Conservation (phyloP, 768 basidiomycete species). For the Kwoniella shandongensis region DNA sequence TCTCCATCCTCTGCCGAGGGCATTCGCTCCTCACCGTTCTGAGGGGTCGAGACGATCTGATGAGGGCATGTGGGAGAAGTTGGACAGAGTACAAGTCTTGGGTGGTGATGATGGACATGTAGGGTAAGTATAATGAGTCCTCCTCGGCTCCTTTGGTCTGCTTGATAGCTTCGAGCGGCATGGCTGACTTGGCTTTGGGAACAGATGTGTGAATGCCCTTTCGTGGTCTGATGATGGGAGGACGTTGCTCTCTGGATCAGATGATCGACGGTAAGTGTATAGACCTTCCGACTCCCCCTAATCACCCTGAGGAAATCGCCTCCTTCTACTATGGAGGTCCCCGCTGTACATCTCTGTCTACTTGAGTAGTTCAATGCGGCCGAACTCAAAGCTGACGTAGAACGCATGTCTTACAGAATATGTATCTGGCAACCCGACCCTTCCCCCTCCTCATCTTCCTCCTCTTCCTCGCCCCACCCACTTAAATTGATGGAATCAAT, state of each 20-base stretch:
- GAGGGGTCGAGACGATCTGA: not conserved
- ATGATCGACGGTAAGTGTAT: conserved; percentile 43
- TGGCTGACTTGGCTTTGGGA: not conserved
- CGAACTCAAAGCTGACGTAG: not conserved
- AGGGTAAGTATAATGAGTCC: conserved; percentile 57
- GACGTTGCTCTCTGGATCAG: conserved; percentile 50
- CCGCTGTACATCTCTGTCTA: not conserved
- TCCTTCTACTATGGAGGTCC: not conserved
- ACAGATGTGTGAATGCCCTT: conserved; percentile 53
- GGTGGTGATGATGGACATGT: conserved; percentile 66
- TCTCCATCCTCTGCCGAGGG: conserved; percentile 31
- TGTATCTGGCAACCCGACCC: conserved; percentile 74
- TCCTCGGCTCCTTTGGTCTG: not conserved
- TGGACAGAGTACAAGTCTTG: conserved; percentile 73
- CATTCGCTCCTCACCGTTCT: conserved; percentile 17
- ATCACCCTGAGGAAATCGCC: too few relatives aligned
- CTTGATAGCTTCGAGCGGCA: not conserved
- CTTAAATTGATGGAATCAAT: conserved; percentile 69
- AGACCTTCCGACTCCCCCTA: too few relatives aligned
- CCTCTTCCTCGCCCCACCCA: conserved; percentile 54
- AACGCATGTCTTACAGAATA: conserved; percentile 57
- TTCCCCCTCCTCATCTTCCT: conserved; percentile 12
- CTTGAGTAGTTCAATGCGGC: not conserved
- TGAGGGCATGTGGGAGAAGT: conserved; percentile 40
- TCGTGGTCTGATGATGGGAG: conserved; percentile 52